Percentiles rank a stretch among this genome's conserved stretches.
phyloP scores from a whole-genome alignment of 805 yeast species.

The Ogataea wickerhamii region DNA sequence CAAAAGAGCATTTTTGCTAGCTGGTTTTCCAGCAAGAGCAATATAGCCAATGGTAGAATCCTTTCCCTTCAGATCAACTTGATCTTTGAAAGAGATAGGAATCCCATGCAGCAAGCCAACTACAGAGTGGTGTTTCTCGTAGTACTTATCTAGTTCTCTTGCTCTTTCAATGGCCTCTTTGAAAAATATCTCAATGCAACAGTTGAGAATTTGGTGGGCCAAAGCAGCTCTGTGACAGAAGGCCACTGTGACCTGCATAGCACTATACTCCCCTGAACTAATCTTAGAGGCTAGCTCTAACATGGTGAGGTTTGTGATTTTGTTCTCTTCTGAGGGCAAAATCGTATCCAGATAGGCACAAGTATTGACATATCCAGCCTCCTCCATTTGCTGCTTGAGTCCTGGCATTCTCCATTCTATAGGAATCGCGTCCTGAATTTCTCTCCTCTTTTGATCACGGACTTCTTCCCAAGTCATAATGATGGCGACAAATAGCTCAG shows the following conservation, averaged over 20 bases:
- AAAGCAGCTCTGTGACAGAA: conserved; percentile 44
- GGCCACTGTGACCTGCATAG: conserved; percentile 35
- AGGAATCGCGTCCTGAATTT: neutral
- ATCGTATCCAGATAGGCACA: neutral
- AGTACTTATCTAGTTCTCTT: conserved; percentile 47
- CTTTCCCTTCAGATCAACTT: conserved; percentile 44
- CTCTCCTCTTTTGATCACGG: neutral
- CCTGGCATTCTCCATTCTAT: neutral
- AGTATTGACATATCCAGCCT: neutral
- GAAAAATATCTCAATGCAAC: conserved; percentile 42
- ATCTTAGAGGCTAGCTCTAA: neutral
- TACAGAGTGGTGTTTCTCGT: conserved; percentile 39
- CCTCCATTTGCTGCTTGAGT: neutral
- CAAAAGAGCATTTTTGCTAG: conserved; percentile 36
- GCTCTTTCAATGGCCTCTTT: conserved; percentile 47
- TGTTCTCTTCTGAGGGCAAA: neutral
- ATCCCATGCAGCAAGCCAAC: conserved; percentile 60
- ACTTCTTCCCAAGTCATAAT: conserved; percentile 18
- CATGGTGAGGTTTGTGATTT: neutral
- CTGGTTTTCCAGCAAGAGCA: conserved; percentile 34
- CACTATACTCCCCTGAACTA: neutral
- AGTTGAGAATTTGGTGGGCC: conserved; percentile 46
- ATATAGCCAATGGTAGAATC: conserved; percentile 52
- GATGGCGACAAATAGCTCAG: too few relatives aligned
- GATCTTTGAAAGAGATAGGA: conserved; percentile 60